These are phyloP conservation scores for Suillus discolor DNA, from an alignment of 768 basidiomycete genomes.

Conservation along the genomic window DNA sequence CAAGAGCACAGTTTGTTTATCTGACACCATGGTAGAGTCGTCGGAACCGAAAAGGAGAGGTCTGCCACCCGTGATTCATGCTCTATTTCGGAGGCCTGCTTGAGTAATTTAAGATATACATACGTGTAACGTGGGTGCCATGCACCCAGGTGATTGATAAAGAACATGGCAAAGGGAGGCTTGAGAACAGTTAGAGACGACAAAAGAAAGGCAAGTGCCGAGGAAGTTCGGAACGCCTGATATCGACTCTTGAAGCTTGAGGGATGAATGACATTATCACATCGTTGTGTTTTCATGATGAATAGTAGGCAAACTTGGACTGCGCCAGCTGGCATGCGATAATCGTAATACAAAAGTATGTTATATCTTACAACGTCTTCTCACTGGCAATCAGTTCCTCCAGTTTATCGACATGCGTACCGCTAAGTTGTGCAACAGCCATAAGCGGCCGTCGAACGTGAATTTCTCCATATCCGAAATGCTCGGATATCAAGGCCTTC, in stretches of 20 bases:
- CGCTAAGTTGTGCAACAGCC: slow-evolving; percentile 39
- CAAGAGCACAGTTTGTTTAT: not conserved
- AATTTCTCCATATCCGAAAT: slow-evolving; percentile 64
- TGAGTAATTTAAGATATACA: not conserved
- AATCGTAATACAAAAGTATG: slow-evolving; percentile 2
- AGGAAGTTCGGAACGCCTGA: not conserved
- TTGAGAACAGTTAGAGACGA: not conserved
- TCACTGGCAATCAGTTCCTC: slow-evolving; percentile 50
- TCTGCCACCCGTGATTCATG: not conserved
- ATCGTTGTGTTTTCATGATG: not conserved
- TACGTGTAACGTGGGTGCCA: no score
- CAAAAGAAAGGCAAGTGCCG: not conserved
- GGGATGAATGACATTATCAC: not conserved
- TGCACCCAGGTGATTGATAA: not conserved
- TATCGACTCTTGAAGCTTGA: not conserved
- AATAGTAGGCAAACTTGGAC: not conserved
- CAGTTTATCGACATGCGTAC: slow-evolving; percentile 43
- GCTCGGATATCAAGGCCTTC: slow-evolving; percentile 61
- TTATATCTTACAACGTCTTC: slow-evolving; percentile 31
- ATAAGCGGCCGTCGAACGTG: slow-evolving; percentile 54
- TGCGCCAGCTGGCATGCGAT: not conserved
- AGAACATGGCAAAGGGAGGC: not conserved
- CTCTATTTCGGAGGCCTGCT: not conserved
- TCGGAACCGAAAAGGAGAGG: not conserved
- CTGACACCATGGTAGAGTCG: not conserved